Evolutionary conservation across 306 rosid species (phyloP), one percentile per base, ranked within the genome.

Genomic region (Dalbergia oliveri): DNA sequence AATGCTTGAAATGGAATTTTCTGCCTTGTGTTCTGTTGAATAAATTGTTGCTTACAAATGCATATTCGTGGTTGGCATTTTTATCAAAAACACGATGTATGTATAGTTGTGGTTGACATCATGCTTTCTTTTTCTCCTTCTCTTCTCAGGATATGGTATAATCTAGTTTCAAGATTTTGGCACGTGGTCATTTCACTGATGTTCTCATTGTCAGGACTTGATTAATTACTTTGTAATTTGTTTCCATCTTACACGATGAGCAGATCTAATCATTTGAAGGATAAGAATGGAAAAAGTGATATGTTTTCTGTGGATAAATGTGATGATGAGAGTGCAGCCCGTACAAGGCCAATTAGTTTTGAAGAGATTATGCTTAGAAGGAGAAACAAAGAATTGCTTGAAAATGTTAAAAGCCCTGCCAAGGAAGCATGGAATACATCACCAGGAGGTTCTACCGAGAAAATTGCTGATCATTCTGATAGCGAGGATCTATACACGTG

Each of bases 301-400:
- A 13, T 66, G 80, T 80, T 64, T 79, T 83, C 88, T 57, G 63
- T 34, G 77, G 75, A 61, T 83, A 75, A 80, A 50, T 41, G 50
- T 71, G 89, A 81, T 71, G 93, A 90, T 74, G 96, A 82, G 68
- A 90, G 88, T 88, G 91, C 99, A 34, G 98, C 99, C 79, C 90
- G 94, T 66, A 95, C 99, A 61, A 89, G 99, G 91, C 97, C 99
- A 37, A 76, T 89, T 66, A 90, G 94, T 86, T 82, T 85, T 66
- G 93, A 91, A 72, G 97, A 95, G 83, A 93, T 91, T 77, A 88
- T 95, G 97, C 79, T 66, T 79, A 86, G 91, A 86, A 90, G 99
- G 74, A 86, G 72, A 79, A 82, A 80, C 72, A 93, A 84, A 78
- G 87, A 84, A 70, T 78, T 83, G 39, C 75, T 80, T 77, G 97